A percentile compares a stretch with the other conserved stretches of the same genome.
Conservation (phyloP, 805 yeast genomes). For the Lachancea quebecensis region DNA sequence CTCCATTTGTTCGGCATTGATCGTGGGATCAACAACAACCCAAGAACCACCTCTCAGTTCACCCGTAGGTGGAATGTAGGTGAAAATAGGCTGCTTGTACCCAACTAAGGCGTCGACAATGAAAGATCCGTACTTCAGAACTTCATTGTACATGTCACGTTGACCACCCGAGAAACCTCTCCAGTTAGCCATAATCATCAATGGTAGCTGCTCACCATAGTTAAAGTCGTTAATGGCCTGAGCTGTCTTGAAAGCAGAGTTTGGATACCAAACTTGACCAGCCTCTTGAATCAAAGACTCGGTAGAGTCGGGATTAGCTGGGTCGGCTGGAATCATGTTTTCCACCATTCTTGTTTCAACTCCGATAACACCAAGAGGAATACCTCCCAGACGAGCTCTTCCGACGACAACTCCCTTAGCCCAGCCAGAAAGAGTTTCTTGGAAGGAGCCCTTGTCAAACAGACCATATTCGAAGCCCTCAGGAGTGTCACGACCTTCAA, state of each 20-base stretch:
- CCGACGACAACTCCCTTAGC: constrained; percentile 98
- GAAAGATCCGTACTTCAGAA: constrained; percentile 91
- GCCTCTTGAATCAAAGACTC: constrained; percentile 88
- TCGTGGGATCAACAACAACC: constrained; percentile 99
- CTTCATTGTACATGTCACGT: constrained; percentile 98
- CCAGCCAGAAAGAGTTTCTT: constrained; percentile 96
- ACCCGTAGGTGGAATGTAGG: constrained; percentile 96
- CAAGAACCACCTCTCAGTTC: constrained; percentile 99
- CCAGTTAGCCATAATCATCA: constrained; percentile 98
- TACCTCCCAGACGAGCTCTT: constrained; percentile 97
- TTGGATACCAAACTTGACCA: constrained; percentile 99
- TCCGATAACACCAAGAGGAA: constrained; percentile 96
- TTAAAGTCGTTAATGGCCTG: constrained; percentile 97
- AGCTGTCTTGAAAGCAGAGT: constrained; percentile 97
- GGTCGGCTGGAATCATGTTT: constrained; percentile 92
- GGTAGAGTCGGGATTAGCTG: constrained; percentile 94
- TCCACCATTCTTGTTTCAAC: constrained; percentile 91
- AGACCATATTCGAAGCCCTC: constrained; percentile 79
- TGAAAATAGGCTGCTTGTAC: constrained; percentile 93
- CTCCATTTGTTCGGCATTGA: constrained; percentile 96
- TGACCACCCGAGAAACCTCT: constrained; percentile 99
- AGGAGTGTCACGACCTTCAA: constrained; percentile 70
- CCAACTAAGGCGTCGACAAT: constrained; percentile 96
- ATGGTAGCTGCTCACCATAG: constrained; percentile 95
- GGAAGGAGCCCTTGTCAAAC: constrained; percentile 90